Conservation (phyloP, 139 green algal genomes). For the Chlorella vulgaris region DNA sequence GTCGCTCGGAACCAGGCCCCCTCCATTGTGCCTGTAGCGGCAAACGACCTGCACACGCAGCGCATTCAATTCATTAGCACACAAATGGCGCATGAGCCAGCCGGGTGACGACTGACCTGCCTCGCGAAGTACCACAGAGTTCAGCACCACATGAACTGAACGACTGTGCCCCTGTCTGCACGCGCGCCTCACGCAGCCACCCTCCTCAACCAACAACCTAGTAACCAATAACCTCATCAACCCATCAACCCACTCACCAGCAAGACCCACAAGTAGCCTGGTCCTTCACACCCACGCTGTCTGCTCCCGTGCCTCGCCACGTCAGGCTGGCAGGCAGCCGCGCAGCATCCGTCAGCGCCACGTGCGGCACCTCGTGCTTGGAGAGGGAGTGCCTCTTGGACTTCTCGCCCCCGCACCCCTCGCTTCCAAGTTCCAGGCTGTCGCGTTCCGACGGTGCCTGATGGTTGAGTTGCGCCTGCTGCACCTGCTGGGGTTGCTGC, state of each 20-base stretch:
- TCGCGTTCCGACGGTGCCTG: no score
- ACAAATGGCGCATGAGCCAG: no score
- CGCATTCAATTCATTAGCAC: no score
- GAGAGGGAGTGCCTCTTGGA: neutral
- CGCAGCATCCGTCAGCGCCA: neutral
- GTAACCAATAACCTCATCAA: no score
- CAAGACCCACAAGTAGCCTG: slow-evolving; percentile 72
- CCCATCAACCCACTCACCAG: no score
- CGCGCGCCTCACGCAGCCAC: no score
- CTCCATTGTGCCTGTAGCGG: slow-evolving; percentile 66
- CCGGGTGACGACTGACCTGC: no score
- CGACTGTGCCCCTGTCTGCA: no score
- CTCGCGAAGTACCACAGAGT: neutral
- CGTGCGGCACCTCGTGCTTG: slow-evolving; percentile 44
- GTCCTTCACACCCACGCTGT: slow-evolving; percentile 66
- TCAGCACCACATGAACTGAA: neutral
- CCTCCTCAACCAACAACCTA: no score
- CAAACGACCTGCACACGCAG: slow-evolving; percentile 43
- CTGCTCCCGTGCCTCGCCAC: slow-evolving; percentile 71
- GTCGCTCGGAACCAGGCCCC: slow-evolving; percentile 65
- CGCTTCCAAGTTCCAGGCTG: slow-evolving; percentile 8
- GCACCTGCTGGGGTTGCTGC: no score
- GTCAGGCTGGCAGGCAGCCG: slow-evolving; percentile 55
- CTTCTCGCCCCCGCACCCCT: neutral
- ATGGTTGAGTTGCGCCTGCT: no score